These are phyloP conservation scores for Neopestalotiopsis sp. DNA, from an alignment of 2,329 filamentous ascomycete species.

Conservation along the genomic window DNA sequence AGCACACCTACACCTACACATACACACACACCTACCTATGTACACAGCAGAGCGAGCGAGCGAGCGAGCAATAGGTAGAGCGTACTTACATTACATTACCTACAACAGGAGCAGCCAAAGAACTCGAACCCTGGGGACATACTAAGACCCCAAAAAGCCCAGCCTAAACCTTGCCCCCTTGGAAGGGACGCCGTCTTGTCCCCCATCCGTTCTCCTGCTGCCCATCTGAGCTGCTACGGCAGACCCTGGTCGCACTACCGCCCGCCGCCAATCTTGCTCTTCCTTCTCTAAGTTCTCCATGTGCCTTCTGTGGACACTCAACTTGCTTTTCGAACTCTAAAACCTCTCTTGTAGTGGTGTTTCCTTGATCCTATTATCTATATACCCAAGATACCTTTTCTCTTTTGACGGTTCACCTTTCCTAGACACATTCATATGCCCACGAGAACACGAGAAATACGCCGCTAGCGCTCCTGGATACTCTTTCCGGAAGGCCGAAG, in stretches of 20 bases:
- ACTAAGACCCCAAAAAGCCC: background rate
- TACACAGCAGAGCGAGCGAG: too few species aligned
- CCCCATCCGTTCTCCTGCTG: conserved; percentile 1
- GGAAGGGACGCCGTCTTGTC: conserved; percentile 5
- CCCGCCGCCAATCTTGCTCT: conserved; percentile 9
- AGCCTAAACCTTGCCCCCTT: background rate
- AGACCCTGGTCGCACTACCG: conserved; percentile 17
- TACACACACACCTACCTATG: too few species aligned
- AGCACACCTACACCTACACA: background rate
- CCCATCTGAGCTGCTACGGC: conserved; percentile 8
- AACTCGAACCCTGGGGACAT: background rate
- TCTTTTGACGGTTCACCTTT: background rate
- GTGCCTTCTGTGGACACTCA: conserved; percentile 7
- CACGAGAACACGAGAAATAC: conserved; percentile 30
- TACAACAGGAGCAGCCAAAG: background rate
- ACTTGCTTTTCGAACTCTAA: conserved; percentile 9
- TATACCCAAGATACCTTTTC: conserved; percentile 6
- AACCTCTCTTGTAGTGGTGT: background rate
- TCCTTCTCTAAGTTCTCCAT: conserved; percentile 5
- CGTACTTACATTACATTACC: background rate
- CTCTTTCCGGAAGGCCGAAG: conserved; percentile 32
- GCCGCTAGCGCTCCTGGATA: conserved; percentile 32
- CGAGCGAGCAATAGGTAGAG: background rate
- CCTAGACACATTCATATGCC: background rate
- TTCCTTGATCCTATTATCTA: background rate